Percentiles rank a stretch among this genome's conserved stretches.
phyloP scores from a whole-genome alignment of 148 eudicot species.

The Silene conica region DNA sequence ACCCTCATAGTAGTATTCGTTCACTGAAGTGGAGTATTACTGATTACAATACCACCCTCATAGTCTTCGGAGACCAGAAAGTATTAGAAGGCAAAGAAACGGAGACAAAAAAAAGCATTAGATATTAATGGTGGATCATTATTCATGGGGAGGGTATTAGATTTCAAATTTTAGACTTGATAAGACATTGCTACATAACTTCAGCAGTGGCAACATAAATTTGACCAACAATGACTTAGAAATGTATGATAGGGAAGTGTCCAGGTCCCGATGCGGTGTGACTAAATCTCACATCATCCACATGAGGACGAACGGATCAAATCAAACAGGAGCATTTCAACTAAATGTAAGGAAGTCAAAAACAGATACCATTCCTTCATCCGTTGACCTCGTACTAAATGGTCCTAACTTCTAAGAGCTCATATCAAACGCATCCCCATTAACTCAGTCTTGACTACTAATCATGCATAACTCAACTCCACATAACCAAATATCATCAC shows the following conservation, averaged over 20 bases:
- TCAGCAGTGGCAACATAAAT: too few relatives aligned
- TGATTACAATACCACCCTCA: background rate
- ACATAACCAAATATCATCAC: background rate
- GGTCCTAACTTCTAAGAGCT: background rate
- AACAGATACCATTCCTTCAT: background rate
- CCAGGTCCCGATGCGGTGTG: background rate
- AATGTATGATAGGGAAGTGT: too few relatives aligned
- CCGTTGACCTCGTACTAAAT: background rate
- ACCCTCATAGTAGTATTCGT: too few relatives aligned
- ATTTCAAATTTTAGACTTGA: background rate
- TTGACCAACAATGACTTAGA: too few relatives aligned
- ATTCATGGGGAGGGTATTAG: background rate
- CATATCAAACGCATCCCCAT: background rate
- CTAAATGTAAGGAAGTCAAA: background rate
- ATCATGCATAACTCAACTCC: background rate
- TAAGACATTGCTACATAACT: background rate
- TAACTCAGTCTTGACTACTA: background rate
- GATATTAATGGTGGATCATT: background rate
- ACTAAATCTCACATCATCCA: too few relatives aligned
- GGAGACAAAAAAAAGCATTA: background rate
- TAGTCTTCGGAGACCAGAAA: background rate
- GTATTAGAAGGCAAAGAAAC: background rate
- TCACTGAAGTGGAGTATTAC: too few relatives aligned
- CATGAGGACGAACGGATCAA: background rate
- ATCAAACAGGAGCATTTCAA: background rate